A percentile compares a stretch with the other conserved stretches of the same genome.
These are phyloP conservation scores for Penicillium pulvis DNA, from an alignment of 495 filamentous ascomycete genomes.

Conservation along the genomic window DNA sequence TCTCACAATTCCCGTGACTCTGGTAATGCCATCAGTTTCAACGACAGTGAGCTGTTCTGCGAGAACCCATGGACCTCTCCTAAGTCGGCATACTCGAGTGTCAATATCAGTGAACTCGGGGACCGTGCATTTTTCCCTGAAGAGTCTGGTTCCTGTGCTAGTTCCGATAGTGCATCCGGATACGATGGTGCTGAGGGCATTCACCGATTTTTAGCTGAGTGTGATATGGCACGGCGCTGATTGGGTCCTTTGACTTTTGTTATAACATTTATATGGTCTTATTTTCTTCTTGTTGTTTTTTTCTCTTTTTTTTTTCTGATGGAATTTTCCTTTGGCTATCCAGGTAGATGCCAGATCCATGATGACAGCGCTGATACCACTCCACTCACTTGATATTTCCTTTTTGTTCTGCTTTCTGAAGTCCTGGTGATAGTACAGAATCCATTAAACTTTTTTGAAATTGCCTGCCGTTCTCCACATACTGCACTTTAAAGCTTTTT, in stretches of 20 bases:
- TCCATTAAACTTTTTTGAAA: slow-evolving; percentile 1
- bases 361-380: slow-evolving; percentile 30
- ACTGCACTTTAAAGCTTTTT: too few relatives aligned
- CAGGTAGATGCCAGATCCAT: slow-evolving; percentile 10
- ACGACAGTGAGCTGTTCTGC: slow-evolving; percentile 47
- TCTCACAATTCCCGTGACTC: slow-evolving; percentile 31
- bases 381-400: slow-evolving; percentile 27
- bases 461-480: neutral
- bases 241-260: neutral
- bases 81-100: slow-evolving; percentile 52
- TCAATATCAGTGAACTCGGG: slow-evolving; percentile 56
- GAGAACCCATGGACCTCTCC: slow-evolving; percentile 53
- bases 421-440: slow-evolving; percentile 7
- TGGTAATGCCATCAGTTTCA: slow-evolving; percentile 44
- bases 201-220: slow-evolving; percentile 83
- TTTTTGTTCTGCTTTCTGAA: slow-evolving; percentile 1
- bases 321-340: slow-evolving; percentile 8
- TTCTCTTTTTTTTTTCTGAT: slow-evolving; percentile 7
- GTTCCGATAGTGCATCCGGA: slow-evolving; percentile 48
- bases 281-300: slow-evolving; percentile 13
- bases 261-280: neutral
- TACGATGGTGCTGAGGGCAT: slow-evolving; percentile 87
- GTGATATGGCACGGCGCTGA: slow-evolving; percentile 59
- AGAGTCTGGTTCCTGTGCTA: slow-evolving; percentile 25
- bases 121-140: slow-evolving; percentile 46